Percentiles rank a stretch among this genome's conserved stretches.
Evolutionary conservation across 768 basidiomycete species (phyloP).

Genomic region (Calocybe cyanea): DNA sequence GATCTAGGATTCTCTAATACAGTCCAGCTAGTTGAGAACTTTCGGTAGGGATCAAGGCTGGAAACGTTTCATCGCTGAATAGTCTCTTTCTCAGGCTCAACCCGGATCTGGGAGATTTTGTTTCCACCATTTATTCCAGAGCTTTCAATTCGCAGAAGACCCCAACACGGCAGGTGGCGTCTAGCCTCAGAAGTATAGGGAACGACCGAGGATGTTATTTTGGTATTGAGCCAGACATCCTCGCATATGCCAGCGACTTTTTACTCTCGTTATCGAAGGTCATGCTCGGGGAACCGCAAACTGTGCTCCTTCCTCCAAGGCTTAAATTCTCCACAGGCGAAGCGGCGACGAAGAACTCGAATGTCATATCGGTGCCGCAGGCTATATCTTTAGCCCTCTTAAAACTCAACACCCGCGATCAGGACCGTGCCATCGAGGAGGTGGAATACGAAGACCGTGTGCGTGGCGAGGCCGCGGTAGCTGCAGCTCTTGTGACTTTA

Average conservation of each 20-base stretch:
- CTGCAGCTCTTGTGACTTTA: constrained; percentile 37
- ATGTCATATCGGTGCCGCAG: constrained; percentile 18
- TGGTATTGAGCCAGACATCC: constrained; percentile 20
- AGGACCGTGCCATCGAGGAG: constrained; percentile 20
- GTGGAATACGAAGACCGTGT: constrained; percentile 46
- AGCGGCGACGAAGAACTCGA: constrained; percentile 13
- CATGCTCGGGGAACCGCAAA: constrained; percentile 40
- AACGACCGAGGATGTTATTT: constrained; percentile 15
- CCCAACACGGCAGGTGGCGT: constrained; percentile 36
- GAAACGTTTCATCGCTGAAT: background rate
- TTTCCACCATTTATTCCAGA: constrained; percentile 47
- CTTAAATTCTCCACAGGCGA: constrained; percentile 14
- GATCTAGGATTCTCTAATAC: constrained; percentile 26
- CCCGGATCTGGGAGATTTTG: constrained; percentile 50
- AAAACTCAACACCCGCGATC: constrained; percentile 31
- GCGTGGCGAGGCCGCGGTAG: constrained; percentile 42
- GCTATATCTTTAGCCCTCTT: constrained; percentile 45
- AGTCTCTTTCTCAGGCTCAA: constrained; percentile 32
- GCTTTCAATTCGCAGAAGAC: constrained; percentile 46
- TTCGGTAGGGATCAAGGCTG: constrained; percentile 28
- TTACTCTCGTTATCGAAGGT: constrained; percentile 39
- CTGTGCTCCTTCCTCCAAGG: constrained; percentile 25
- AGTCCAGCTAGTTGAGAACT: constrained; percentile 49
- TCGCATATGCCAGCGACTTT: constrained; percentile 29
- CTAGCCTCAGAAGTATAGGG: constrained; percentile 27